Percentiles rank a stretch among this genome's conserved stretches.
phyloP scores from a whole-genome alignment of 2,329 filamentous ascomycete genomes.

The Talaromyces sp. region DNA sequence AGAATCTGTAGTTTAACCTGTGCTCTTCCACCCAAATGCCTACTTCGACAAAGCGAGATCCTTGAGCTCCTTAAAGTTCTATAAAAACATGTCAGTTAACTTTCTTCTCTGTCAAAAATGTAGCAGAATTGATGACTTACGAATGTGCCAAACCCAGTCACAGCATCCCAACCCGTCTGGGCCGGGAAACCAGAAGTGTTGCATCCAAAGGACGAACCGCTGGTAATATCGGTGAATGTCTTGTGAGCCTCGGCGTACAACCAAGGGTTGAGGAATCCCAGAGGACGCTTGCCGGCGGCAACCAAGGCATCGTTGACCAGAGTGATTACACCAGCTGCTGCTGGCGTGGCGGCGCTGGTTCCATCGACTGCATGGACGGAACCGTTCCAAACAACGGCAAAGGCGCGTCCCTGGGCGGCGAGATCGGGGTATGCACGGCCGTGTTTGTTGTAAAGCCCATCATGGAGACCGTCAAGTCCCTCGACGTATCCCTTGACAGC shows the following conservation, averaged over 20 bases:
- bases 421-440: slow-evolving; percentile 62
- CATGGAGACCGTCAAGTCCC: slow-evolving; percentile 30
- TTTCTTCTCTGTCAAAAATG: background rate
- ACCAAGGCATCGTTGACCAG: slow-evolving; percentile 61
- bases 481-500: slow-evolving; percentile 39
- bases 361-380: slow-evolving; percentile 27
- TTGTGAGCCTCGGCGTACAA: slow-evolving; percentile 44
- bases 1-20: background rate
- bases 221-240: slow-evolving; percentile 46
- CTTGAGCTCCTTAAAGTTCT: slow-evolving; percentile 1
- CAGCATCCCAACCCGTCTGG: slow-evolving; percentile 26
- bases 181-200: slow-evolving; percentile 17
- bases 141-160: slow-evolving; percentile 25
- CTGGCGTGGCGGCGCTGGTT: slow-evolving; percentile 52
- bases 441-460: slow-evolving; percentile 40
- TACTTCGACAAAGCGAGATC: slow-evolving; percentile 1
- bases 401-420: slow-evolving; percentile 41
- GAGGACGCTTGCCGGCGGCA: slow-evolving; percentile 42
- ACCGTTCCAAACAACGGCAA: slow-evolving; percentile 18
- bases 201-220: slow-evolving; percentile 46
- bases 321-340: slow-evolving; percentile 55
- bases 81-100: background rate
- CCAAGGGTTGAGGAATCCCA: slow-evolving; percentile 61
- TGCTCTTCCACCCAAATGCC: background rate
- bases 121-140: background rate